A percentile compares a stretch with the other conserved stretches of the same genome.
Conservation (phyloP, 2,329 filamentous ascomycete genomes). For the Pseudocercospora fuligena region DNA sequence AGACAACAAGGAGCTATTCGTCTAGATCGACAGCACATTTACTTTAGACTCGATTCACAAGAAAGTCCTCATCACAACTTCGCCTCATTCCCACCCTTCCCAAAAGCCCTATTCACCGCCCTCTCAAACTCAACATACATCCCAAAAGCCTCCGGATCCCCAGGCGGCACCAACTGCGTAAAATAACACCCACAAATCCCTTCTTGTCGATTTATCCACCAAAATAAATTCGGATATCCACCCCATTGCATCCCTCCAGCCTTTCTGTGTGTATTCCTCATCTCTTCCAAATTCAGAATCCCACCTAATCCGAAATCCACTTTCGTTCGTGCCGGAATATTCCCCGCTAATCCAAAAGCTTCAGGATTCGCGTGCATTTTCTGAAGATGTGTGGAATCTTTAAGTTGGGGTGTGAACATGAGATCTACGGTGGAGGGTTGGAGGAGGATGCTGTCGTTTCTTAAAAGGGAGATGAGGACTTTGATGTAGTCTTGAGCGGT, state of each 20-base stretch:
- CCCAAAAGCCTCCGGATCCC: constrained; percentile 42
- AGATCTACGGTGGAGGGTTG: constrained; percentile 45
- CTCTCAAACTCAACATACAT: constrained; percentile 46
- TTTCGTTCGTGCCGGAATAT: constrained; percentile 37
- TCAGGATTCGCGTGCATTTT: constrained; percentile 14
- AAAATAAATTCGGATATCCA: constrained; percentile 53
- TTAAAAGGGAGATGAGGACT: constrained; percentile 53
- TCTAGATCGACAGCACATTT: background rate
- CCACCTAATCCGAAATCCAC: constrained; percentile 50
- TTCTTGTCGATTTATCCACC: constrained; percentile 47
- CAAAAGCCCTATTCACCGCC: constrained; percentile 42
- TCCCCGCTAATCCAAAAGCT: constrained; percentile 40
- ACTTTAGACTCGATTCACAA: too few species aligned
- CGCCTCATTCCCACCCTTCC: background rate
- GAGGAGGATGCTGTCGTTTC: constrained; percentile 56
- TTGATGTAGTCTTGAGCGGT: constrained; percentile 49
- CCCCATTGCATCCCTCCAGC: constrained; percentile 50
- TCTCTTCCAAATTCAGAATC: constrained; percentile 45
- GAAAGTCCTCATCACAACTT: background rate
- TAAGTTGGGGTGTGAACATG: constrained; percentile 56
- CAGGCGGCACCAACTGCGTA: constrained; percentile 47
- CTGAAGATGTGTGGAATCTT: constrained; percentile 25
- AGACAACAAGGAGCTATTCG: constrained; percentile 34
- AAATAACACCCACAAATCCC: constrained; percentile 49
- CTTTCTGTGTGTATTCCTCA: constrained; percentile 41